phyloP scores from a whole-genome alignment of 139 green algal species.

The Tetraselmis chui region DNA sequence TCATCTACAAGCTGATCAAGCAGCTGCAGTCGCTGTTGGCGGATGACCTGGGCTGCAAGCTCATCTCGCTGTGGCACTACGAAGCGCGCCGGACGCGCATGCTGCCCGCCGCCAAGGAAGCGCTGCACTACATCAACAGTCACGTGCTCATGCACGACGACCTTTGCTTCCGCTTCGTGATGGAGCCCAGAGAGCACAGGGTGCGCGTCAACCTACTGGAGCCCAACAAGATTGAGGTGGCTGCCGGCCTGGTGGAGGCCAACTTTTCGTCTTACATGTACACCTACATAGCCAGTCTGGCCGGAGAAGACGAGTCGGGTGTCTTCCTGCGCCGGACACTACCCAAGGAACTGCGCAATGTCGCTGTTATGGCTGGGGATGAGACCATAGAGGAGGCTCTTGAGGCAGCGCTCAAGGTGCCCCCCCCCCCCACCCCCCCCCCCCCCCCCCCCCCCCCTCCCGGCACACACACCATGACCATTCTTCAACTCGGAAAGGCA shows the following conservation, averaged over 20 bases:
- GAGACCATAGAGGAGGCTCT: background rate
- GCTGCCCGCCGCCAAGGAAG: slow-evolving; percentile 21
- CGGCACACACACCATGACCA: background rate
- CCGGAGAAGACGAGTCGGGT: slow-evolving; percentile 4
- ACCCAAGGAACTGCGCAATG: background rate
- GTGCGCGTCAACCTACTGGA: slow-evolving; percentile 63
- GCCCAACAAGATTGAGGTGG: slow-evolving; percentile 54
- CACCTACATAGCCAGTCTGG: slow-evolving; percentile 34
- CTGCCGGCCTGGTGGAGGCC: slow-evolving; percentile 30
- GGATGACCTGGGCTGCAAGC: slow-evolving; percentile 53
- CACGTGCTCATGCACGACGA: slow-evolving; percentile 73
- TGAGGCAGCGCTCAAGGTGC: background rate
- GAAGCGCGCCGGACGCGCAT: slow-evolving; percentile 41
- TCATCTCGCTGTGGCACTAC: slow-evolving; percentile 64
- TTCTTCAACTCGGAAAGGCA: background rate
- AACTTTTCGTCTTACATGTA: slow-evolving; percentile 72
- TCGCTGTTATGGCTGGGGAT: background rate
- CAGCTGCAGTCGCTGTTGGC: slow-evolving; percentile 49
- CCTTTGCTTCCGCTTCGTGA: slow-evolving; percentile 53
- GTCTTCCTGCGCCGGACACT: background rate
- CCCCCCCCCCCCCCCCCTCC: background rate
- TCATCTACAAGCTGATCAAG: slow-evolving; percentile 85
- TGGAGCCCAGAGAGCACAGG: slow-evolving; percentile 12
- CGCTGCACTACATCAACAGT: slow-evolving; percentile 68
- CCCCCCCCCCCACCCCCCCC: no score